Base-by-base conservation (phyloP, 208 protist species). In the Angomonas ambiguus region DNA sequence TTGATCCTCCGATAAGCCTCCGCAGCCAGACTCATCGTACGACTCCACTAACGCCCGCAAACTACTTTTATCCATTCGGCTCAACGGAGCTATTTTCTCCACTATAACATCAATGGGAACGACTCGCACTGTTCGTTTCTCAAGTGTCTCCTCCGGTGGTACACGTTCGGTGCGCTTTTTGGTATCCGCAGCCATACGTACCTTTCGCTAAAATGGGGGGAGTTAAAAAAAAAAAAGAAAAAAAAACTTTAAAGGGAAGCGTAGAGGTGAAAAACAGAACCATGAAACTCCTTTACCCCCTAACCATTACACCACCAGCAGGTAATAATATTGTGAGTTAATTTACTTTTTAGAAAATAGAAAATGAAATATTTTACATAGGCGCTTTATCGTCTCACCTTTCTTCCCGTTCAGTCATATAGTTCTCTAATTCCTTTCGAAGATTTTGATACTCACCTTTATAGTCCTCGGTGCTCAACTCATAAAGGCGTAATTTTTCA, bases 401-500 rank as follows among this genome's bases (percentile, higher is more conserved):
- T 56, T 80, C 72, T 38, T 87, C 77, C 24, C 70, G 69, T 24
- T 75, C 79, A n/a, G 58, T 60, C 49, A 93, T 55, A 69, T 91
- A 96, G 5, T 73, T 62, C 51, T 87, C 77, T 6, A 96, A 76
- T 66, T 93, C 87, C 11, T 51, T 51, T 31, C 81, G 80, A 45
- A 96, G 78, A n/a, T 65, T 67, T 2, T 64, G 58, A 62, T 90
- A 96, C 61, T 93, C 90, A 1, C 70, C 20, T 51, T 77, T 72
- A 70, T 96, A 96, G 62, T 96, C 87, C 22, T 42, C 49, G 16
- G 70, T 66, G 51, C 85, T 74, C 32, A 96, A 79, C 38, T 88
- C 72, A 60, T 93, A 91, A 10, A 96, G 57, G 13, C 90, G 76
- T n/a, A 96, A 69, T 66, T 82, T 71, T 30, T 93, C 85, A 30